A percentile compares a stretch with the other conserved stretches of the same genome.
Evolutionary conservation across 164 flowering plant species (phyloP).

Genomic region (Vitis vinifera): DNA sequence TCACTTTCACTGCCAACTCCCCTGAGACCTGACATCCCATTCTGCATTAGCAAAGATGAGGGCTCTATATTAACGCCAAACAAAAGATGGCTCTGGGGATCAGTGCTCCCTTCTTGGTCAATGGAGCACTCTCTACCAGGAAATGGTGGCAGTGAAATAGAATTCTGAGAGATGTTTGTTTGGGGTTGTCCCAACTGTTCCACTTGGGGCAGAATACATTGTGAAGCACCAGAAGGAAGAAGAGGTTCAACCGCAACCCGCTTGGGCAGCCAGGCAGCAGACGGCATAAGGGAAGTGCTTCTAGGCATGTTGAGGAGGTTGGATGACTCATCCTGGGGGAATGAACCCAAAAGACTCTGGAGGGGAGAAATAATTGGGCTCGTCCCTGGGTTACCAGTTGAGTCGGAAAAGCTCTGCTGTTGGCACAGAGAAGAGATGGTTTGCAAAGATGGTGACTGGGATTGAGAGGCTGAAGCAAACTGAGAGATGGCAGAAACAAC

Average conservation of each 20-base stretch:
- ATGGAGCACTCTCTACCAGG: slow-evolving; percentile 78
- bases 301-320: slow-evolving; percentile 55
- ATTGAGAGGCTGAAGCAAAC: slow-evolving; percentile 46
- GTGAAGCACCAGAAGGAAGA: slow-evolving; percentile 45
- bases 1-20: slow-evolving; percentile 57
- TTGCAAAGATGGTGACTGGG: slow-evolving; percentile 54
- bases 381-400: slow-evolving; percentile 48
- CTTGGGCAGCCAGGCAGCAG: slow-evolving; percentile 64
- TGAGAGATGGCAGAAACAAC: slow-evolving; percentile 48
- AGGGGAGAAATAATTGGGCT: slow-evolving; percentile 58
- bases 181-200: slow-evolving; percentile 59
- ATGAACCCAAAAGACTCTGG: slow-evolving; percentile 68
- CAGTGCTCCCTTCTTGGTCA: slow-evolving; percentile 59
- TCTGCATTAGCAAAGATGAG: slow-evolving; percentile 70
- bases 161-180: slow-evolving; percentile 37
- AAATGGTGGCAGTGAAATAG: slow-evolving; percentile 76
- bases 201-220: slow-evolving; percentile 44
- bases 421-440: slow-evolving; percentile 56
- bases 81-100: slow-evolving; percentile 71
- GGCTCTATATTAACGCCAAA: slow-evolving; percentile 84
- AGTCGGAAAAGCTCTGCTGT: slow-evolving; percentile 58
- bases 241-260: slow-evolving; percentile 60
- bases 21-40: slow-evolving; percentile 61
- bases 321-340: slow-evolving; percentile 65
- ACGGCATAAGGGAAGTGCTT: slow-evolving; percentile 33